Conservation (phyloP, 1,139 yeast genomes). For the Geotrichum fermentans region DNA sequence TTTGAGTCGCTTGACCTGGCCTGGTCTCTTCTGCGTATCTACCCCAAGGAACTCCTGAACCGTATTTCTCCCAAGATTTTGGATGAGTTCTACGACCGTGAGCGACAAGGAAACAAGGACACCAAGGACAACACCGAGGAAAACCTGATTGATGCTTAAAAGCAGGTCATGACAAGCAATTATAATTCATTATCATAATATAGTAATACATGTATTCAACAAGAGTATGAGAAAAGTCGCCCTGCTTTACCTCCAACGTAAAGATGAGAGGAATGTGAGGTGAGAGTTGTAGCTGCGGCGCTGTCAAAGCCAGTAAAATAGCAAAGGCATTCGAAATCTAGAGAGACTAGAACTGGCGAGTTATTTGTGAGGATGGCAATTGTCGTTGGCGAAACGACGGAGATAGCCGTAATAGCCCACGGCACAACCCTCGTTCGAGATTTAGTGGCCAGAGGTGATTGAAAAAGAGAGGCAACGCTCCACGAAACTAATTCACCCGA, state of each 20-base stretch:
- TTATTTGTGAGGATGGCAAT: constrained; percentile 2
- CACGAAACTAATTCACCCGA: constrained; percentile 11
- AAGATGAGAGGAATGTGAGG: not conserved
- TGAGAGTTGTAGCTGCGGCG: constrained; percentile 1
- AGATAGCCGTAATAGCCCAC: not conserved
- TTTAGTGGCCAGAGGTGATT: not conserved
- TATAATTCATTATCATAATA: not conserved
- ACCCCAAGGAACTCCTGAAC: constrained; percentile 97
- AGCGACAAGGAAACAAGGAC: constrained; percentile 41
- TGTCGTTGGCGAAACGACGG: not conserved
- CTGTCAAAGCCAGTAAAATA: constrained; percentile 14
- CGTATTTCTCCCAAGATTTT: constrained; percentile 97
- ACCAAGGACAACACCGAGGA: constrained; percentile 36
- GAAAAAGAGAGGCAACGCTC: not conserved
- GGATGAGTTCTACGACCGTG: constrained; percentile 90
- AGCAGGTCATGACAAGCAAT: not conserved
- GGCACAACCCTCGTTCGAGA: not conserved
- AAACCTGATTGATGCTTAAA: constrained; percentile 51
- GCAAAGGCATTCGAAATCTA: not conserved
- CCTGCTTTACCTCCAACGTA: constrained; percentile 16
- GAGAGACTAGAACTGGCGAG: constrained; percentile 11
- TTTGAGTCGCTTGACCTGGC: constrained; percentile 96
- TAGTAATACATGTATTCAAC: not conserved
- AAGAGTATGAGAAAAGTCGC: not conserved
- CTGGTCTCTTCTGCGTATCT: constrained; percentile 95